Percentiles rank a stretch among this genome's conserved stretches.
phyloP scores from a whole-genome alignment of 306 rosid genomes.

The Fagus sylvatica region DNA sequence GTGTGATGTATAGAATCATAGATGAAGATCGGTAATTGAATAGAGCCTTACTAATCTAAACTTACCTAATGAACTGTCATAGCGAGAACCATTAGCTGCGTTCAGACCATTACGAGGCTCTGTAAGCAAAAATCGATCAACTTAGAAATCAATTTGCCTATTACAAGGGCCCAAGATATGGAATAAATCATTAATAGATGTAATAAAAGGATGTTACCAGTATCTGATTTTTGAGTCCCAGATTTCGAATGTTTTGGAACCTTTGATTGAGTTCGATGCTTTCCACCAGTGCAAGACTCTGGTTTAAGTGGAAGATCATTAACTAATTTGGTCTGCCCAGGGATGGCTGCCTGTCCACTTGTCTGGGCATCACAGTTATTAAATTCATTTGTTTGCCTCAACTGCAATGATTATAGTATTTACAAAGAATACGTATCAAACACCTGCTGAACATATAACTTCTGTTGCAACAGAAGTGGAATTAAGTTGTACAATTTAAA shows the following conservation, averaged over 20 bases:
- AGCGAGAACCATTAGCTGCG: constrained; percentile 56
- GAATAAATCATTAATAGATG: constrained; percentile 2
- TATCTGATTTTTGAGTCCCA: constrained; percentile 29
- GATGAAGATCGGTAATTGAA: constrained; percentile 6
- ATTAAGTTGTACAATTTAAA: not conserved
- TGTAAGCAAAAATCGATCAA: constrained; percentile 17
- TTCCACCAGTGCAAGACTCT: constrained; percentile 28
- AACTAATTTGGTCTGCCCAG: constrained; percentile 19
- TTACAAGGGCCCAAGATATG: not conserved
- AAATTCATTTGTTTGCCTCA: constrained; percentile 35
- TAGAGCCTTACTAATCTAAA: not conserved
- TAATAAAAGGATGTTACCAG: constrained; percentile 34
- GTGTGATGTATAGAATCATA: not conserved
- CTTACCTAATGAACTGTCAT: constrained; percentile 85
- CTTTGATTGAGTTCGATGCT: constrained; percentile 40
- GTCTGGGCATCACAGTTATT: constrained; percentile 29
- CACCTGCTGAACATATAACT: not conserved
- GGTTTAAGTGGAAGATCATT: constrained; percentile 29
- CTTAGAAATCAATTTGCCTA: constrained; percentile 2
- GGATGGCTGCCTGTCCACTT: constrained; percentile 23
- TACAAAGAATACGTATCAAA: constrained; percentile 2
- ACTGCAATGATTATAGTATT: constrained; percentile 39
- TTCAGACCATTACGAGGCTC: constrained; percentile 40
- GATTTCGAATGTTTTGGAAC: constrained; percentile 47
- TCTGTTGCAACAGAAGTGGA: constrained; percentile 1